Conservation (phyloP, 805 yeast genomes). For the Yarrowia phangngaensis region DNA sequence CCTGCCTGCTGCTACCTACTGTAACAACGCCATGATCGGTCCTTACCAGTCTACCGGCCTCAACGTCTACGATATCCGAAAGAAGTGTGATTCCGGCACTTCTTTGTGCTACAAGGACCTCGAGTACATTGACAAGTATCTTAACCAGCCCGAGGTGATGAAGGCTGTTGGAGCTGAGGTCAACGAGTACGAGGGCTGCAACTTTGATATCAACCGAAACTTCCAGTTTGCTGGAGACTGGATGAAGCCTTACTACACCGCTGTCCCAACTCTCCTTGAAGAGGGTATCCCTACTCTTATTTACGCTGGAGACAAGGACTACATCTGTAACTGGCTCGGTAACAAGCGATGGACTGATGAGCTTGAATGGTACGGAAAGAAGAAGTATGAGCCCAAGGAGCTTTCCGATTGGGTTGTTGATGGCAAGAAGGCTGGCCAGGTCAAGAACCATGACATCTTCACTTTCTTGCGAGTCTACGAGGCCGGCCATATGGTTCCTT, state of each 20-base stretch:
- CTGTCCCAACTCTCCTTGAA: slow-evolving; percentile 59
- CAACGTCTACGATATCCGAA: slow-evolving; percentile 87
- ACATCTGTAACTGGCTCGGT: slow-evolving; percentile 90
- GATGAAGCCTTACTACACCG: slow-evolving; percentile 58
- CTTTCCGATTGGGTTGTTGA: slow-evolving; percentile 43
- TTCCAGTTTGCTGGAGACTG: slow-evolving; percentile 64
- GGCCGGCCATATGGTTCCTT: slow-evolving; percentile 94
- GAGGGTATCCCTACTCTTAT: slow-evolving; percentile 69
- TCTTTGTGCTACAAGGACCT: slow-evolving; percentile 76
- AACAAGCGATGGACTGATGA: slow-evolving; percentile 82
- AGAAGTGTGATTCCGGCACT: slow-evolving; percentile 57
- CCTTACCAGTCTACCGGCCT: slow-evolving; percentile 82
- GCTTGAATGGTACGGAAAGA: slow-evolving; percentile 60
- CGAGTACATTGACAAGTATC: slow-evolving; percentile 69
- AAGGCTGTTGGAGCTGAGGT: slow-evolving; percentile 89
- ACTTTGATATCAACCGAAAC: slow-evolving; percentile 75
- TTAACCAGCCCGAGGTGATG: slow-evolving; percentile 73
- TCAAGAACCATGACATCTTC: slow-evolving; percentile 62
- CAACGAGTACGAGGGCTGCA: slow-evolving; percentile 70
- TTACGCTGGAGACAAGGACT: slow-evolving; percentile 92
- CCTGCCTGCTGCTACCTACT: slow-evolving; percentile 86
- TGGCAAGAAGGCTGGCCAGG: slow-evolving; percentile 57
- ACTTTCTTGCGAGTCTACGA: slow-evolving; percentile 73
- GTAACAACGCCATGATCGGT: slow-evolving; percentile 76
- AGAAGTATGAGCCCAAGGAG: slow-evolving; percentile 46